A percentile compares a stretch with the other conserved stretches of the same genome.
Conservation (phyloP, 2,329 filamentous ascomycete species). For the Aspergillus hiratsukae region DNA sequence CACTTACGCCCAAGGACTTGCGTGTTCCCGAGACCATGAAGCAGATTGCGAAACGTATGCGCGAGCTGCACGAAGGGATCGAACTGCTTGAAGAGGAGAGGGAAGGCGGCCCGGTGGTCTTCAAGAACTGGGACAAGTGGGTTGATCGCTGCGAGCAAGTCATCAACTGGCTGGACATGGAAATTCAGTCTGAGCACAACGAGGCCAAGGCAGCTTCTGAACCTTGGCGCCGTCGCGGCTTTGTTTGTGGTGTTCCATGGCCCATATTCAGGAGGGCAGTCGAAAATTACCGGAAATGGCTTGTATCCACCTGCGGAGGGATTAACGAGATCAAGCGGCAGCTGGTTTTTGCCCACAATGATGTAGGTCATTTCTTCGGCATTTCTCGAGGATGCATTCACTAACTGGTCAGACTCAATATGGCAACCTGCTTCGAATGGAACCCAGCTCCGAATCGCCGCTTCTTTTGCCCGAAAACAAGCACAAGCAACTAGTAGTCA, state of each 20-base stretch:
- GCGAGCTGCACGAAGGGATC: conserved; percentile 90
- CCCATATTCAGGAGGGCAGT: conserved; percentile 68
- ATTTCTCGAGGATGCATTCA: not conserved
- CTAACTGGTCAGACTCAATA: conserved; percentile 74
- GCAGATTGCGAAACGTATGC: conserved; percentile 96
- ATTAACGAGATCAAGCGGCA: conserved; percentile 62
- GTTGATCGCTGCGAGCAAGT: conserved; percentile 57
- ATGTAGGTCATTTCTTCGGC: conserved; percentile 55
- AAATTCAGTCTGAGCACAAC: conserved; percentile 51
- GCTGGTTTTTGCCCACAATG: conserved; percentile 94
- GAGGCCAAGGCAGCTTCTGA: conserved; percentile 41
- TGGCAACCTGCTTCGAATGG: conserved; percentile 84
- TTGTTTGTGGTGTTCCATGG: conserved; percentile 84
- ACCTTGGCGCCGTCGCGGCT: conserved; percentile 65
- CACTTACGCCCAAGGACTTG: conserved; percentile 72
- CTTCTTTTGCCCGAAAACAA: conserved; percentile 84
- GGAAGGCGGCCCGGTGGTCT: conserved; percentile 74
- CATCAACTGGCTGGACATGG: conserved; percentile 50
- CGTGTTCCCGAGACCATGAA: conserved; percentile 77
- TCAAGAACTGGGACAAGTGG: conserved; percentile 95
- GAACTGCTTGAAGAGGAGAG: conserved; percentile 76
- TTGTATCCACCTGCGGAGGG: conserved; percentile 69
- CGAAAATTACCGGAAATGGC: conserved; percentile 69
- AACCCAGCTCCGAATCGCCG: conserved; percentile 69
- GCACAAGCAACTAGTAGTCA: conserved; percentile 94